Percentiles rank a stretch among this genome's conserved stretches.
Evolutionary conservation across 768 basidiomycete genomes (phyloP).

Genomic region (Mycena pura): DNA sequence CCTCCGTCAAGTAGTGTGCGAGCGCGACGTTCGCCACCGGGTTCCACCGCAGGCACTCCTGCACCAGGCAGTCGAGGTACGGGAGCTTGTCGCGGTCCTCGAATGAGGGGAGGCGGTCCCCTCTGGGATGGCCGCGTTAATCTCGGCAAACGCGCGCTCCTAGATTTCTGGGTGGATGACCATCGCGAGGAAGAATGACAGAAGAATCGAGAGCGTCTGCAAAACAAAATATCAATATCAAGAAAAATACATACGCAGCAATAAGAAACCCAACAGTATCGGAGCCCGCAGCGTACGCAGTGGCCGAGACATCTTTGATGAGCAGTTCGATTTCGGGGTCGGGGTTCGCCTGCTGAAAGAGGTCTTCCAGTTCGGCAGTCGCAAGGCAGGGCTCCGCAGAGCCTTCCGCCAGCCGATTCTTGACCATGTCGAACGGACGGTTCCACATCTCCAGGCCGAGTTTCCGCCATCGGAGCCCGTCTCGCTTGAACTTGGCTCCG

Average conservation of each 20-base stretch:
- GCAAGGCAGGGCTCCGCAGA: constrained; percentile 27
- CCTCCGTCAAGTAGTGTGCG: constrained; percentile 33
- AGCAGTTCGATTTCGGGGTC: constrained; percentile 20
- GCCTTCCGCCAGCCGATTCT: constrained; percentile 33
- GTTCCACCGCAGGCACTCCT: constrained; percentile 44
- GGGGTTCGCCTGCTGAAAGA: constrained; percentile 17
- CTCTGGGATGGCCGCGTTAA: constrained; percentile 38
- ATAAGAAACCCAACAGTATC: constrained; percentile 42
- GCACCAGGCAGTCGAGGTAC: constrained; percentile 49
- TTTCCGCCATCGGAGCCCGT: constrained; percentile 44
- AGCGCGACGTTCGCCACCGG: constrained; percentile 13
- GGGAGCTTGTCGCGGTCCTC: constrained; percentile 39
- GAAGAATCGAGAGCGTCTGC: constrained; percentile 42
- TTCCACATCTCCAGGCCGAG: constrained; percentile 43
- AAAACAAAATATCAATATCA: neutral
- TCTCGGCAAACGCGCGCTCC: constrained; percentile 37
- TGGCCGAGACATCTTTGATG: constrained; percentile 35
- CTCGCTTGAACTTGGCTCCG: constrained; percentile 50
- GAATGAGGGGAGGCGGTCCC: constrained; percentile 25
- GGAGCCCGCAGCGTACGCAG: constrained; percentile 44
- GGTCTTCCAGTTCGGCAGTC: constrained; percentile 25
- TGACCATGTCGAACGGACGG: constrained; percentile 41
- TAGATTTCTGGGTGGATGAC: constrained; percentile 43
- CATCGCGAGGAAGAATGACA: constrained; percentile 44
- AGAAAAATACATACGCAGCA: neutral